Conservation (phyloP, 1,284 basidiomycete genomes). For the Wolfiporia cocos region DNA sequence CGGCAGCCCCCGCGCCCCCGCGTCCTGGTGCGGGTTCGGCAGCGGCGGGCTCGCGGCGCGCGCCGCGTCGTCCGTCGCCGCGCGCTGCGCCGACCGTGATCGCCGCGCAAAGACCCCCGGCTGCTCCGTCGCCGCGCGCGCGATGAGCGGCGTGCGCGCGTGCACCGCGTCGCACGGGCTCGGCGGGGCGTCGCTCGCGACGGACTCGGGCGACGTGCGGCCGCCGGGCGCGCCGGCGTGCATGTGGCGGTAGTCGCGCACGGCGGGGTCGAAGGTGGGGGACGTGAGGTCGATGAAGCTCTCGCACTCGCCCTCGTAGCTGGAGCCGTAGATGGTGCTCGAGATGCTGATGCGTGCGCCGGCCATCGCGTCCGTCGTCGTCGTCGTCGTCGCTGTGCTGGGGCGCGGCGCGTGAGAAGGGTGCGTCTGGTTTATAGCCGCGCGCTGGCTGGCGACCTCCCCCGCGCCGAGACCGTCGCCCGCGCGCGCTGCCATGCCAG, state of each 20-base stretch:
- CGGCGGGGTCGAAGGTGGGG: slow-evolving; percentile 24
- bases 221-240: slow-evolving; percentile 3
- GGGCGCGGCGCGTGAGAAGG: too few species aligned
- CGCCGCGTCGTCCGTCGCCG: neutral
- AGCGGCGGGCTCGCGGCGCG: slow-evolving; percentile 4
- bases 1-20: slow-evolving; percentile 26
- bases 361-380: too few species aligned
- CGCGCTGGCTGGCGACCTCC: too few species aligned
- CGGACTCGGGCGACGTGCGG: slow-evolving; percentile 4
- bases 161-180: too few species aligned
- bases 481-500: too few species aligned
- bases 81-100: slow-evolving; percentile 15
- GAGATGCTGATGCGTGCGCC: slow-evolving; percentile 21
- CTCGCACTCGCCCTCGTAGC: slow-evolving; percentile 27
- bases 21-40: too few species aligned
- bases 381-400: too few species aligned
- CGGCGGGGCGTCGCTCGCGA: too few species aligned
- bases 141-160: too few species aligned
- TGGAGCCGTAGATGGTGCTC: slow-evolving; percentile 35
- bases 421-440: too few species aligned
- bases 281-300: slow-evolving; percentile 58
- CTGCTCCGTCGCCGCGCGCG: neutral
- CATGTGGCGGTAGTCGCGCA: slow-evolving; percentile 12
- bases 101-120: slow-evolving; percentile 9
- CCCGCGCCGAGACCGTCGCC: too few species aligned